These are phyloP conservation scores for Talaromyces pinophilus DNA, from an alignment of 2,329 filamentous ascomycete species.

Conservation along the genomic window DNA sequence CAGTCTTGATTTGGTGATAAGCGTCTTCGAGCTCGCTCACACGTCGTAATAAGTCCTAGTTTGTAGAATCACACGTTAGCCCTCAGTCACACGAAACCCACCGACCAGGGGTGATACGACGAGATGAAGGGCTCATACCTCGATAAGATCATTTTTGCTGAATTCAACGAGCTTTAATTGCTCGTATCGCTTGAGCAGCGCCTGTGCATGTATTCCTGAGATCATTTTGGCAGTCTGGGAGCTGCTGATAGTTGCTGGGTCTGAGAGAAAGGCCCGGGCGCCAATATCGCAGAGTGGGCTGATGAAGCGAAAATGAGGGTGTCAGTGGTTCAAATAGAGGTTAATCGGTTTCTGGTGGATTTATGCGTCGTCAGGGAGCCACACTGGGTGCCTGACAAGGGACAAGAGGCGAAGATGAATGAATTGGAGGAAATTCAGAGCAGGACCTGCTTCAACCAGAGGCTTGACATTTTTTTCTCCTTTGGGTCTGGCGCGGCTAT, in stretches of 20 bases:
- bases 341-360: not conserved
- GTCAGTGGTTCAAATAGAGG: not conserved
- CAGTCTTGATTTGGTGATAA: constrained; percentile 47
- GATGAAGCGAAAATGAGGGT: constrained; percentile 12
- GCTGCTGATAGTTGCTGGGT: constrained; percentile 14
- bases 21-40: constrained; percentile 47
- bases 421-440: constrained; percentile 16
- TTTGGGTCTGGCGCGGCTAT: constrained; percentile 20
- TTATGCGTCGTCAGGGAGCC: constrained; percentile 4
- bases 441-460: constrained; percentile 17
- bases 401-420: not conserved
- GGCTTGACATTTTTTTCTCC: constrained; percentile 22
- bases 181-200: constrained; percentile 47
- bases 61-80: constrained; percentile 26
- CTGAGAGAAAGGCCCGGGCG: constrained; percentile 18
- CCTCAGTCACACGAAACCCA: constrained; percentile 8
- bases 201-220: constrained; percentile 36
- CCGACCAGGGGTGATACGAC: constrained; percentile 10
- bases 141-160: constrained; percentile 51
- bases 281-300: constrained; percentile 12
- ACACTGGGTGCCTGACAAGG: constrained; percentile 14
- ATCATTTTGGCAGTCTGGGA: constrained; percentile 22
- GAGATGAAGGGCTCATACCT: constrained; percentile 37
- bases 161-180: constrained; percentile 48
- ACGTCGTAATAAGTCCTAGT: constrained; percentile 49